These are phyloP conservation scores for Phoenix roebelenii DNA, from an alignment of 176 grass and related monocot species.

Conservation along the genomic window DNA sequence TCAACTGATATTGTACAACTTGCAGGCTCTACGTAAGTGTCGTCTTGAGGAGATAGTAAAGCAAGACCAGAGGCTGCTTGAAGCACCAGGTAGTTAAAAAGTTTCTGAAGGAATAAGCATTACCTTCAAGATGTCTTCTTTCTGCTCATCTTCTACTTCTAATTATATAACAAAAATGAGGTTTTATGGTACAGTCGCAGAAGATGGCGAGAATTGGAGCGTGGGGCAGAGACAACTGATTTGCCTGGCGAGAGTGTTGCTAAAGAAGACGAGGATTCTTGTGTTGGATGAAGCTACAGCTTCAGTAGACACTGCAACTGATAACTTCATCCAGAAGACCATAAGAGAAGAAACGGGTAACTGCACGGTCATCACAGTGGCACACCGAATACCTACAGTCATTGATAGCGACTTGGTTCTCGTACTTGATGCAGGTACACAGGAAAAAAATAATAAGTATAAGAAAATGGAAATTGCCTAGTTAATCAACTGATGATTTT, in stretches of 20 bases:
- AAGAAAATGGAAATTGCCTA: too few species aligned
- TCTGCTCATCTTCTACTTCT: too few species aligned
- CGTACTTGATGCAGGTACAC: slow-evolving; percentile 74
- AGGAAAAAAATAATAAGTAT: too few species aligned
- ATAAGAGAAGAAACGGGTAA: slow-evolving; percentile 65
- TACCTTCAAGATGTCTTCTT: too few species aligned
- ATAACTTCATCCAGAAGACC: slow-evolving; percentile 80
- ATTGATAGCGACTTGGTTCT: slow-evolving; percentile 79
- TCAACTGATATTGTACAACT: background rate
- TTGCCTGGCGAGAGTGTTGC: slow-evolving; percentile 65
- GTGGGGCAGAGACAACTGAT: slow-evolving; percentile 82
- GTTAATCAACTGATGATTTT: too few species aligned
- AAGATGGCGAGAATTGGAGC: slow-evolving; percentile 91
- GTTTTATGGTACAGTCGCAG: slow-evolving; percentile 35
- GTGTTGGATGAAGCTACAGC: slow-evolving; percentile 93
- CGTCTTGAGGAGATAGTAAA: slow-evolving; percentile 48
- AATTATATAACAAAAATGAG: background rate
- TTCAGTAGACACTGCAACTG: slow-evolving; percentile 75
- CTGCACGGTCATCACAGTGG: slow-evolving; percentile 72
- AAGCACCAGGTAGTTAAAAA: slow-evolving; percentile 51
- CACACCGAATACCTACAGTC: slow-evolving; percentile 82
- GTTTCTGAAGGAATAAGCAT: too few species aligned
- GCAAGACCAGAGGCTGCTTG: slow-evolving; percentile 59
- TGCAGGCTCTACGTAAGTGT: slow-evolving; percentile 62
- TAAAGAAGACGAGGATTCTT: slow-evolving; percentile 78